Conservation (phyloP, 169 alveolate genomes). For the Perkinsus olseni region DNA sequence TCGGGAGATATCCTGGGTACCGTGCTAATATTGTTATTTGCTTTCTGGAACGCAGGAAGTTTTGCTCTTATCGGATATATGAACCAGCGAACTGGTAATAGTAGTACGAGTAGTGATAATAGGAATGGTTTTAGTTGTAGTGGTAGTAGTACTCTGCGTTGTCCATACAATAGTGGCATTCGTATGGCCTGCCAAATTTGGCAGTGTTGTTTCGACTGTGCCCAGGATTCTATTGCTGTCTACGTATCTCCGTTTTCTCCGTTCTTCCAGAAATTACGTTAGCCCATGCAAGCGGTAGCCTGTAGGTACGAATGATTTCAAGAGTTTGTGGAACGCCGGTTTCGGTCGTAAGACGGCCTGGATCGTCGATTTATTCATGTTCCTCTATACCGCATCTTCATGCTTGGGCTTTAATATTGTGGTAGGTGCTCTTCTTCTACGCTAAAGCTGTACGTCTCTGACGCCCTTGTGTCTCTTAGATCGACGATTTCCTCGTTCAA, state of each 20-base stretch:
- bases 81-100: background rate
- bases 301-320: background rate
- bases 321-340: background rate
- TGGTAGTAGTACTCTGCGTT: no score
- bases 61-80: background rate
- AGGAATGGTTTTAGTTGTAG: no score
- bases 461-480: background rate
- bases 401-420: background rate
- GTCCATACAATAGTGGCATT: no score
- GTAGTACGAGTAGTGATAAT: no score
- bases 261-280: no score
- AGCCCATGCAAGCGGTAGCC: background rate
- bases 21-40: background rate
- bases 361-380: background rate
- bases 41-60: background rate
- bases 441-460: background rate
- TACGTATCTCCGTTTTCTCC: no score
- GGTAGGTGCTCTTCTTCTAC: background rate
- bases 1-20: background rate
- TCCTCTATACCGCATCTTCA: background rate
- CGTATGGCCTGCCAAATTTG: no score
- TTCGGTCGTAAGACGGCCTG: background rate
- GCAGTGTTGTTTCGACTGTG: no score
- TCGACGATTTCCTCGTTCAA: background rate
- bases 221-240: no score